Evolutionary conservation across 2,329 filamentous ascomycete species (phyloP).

Genomic region (Leptographium lundbergii): DNA sequence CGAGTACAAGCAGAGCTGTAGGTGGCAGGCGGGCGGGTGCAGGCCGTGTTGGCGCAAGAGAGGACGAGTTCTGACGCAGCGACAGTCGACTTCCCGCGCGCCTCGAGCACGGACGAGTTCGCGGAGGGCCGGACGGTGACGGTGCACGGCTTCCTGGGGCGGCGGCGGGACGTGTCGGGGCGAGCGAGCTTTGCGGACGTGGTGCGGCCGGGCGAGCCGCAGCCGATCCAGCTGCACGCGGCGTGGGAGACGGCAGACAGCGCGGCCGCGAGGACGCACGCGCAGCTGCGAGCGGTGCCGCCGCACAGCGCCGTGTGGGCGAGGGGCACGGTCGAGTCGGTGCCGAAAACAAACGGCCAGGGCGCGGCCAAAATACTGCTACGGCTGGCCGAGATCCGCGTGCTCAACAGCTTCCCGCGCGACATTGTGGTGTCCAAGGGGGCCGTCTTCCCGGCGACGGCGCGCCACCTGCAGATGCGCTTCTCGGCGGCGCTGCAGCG

Average conservation of each 20-base stretch:
- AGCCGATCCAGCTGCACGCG: conserved; percentile 27
- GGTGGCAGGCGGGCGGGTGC: conserved; percentile 7
- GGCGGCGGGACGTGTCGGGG: conserved; percentile 53
- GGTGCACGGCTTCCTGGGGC: conserved; percentile 61
- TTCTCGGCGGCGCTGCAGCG: conserved; percentile 55
- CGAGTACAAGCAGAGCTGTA: conserved; percentile 31
- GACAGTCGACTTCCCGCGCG: conserved; percentile 19
- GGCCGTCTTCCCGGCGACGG: conserved; percentile 59
- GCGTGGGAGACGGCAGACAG: conserved; percentile 26
- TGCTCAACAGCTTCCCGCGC: conserved; percentile 60
- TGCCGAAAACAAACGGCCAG: not conserved
- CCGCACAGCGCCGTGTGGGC: conserved; percentile 41
- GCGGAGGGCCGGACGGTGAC: conserved; percentile 29
- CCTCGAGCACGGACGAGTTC: conserved; percentile 16
- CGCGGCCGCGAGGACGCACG: conserved; percentile 22
- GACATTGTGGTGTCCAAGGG: conserved; percentile 66
- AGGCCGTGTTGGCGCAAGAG: too few species aligned
- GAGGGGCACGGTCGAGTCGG: conserved; percentile 21
- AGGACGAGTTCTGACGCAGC: not conserved
- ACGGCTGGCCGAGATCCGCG: conserved; percentile 45
- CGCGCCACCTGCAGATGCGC: conserved; percentile 75
- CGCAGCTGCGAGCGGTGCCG: conserved; percentile 31
- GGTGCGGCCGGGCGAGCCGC: conserved; percentile 20
- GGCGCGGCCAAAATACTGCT: not conserved
- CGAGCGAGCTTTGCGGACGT: conserved; percentile 58